Conservation (phyloP, 2,329 filamentous ascomycete genomes). For the Epichloe sylvatica region DNA sequence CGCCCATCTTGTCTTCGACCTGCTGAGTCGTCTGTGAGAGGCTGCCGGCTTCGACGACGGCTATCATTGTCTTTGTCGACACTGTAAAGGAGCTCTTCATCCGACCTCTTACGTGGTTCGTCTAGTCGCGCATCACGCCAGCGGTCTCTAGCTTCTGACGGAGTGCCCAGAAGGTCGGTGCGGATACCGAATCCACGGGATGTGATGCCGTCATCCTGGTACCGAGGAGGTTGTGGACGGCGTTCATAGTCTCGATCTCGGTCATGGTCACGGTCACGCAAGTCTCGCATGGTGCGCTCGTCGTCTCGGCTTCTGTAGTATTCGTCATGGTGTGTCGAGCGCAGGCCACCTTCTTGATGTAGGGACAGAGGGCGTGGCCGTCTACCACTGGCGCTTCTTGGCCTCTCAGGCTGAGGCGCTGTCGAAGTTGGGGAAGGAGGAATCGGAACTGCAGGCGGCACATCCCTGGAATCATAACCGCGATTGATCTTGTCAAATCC, state of each 20-base stretch:
- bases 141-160: constrained; percentile 30
- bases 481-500: constrained; percentile 57
- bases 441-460: constrained; percentile 29
- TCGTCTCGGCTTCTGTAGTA: constrained; percentile 36
- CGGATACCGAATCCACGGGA: constrained; percentile 40
- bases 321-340: constrained; percentile 32
- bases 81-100: constrained; percentile 17
- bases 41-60: constrained; percentile 14
- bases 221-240: constrained; percentile 18
- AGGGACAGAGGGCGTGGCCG: constrained; percentile 34
- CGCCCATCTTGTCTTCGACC: constrained; percentile 19
- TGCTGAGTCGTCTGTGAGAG: constrained; percentile 13
- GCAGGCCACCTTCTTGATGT: constrained; percentile 35
- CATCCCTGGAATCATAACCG: constrained; percentile 30
- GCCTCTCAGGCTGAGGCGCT: constrained; percentile 7
- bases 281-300: constrained; percentile 27
- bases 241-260: constrained; percentile 17
- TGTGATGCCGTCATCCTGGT: constrained; percentile 32
- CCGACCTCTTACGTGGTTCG: constrained; percentile 17
- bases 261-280: constrained; percentile 24
- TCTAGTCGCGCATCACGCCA: constrained; percentile 18
- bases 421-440: constrained; percentile 22
- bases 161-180: constrained; percentile 22
- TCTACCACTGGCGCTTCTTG: constrained; percentile 8
- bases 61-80: constrained; percentile 17